Evolutionary conservation across 306 rosid genomes (phyloP).

Genomic region (Quillaja saponaria): DNA sequence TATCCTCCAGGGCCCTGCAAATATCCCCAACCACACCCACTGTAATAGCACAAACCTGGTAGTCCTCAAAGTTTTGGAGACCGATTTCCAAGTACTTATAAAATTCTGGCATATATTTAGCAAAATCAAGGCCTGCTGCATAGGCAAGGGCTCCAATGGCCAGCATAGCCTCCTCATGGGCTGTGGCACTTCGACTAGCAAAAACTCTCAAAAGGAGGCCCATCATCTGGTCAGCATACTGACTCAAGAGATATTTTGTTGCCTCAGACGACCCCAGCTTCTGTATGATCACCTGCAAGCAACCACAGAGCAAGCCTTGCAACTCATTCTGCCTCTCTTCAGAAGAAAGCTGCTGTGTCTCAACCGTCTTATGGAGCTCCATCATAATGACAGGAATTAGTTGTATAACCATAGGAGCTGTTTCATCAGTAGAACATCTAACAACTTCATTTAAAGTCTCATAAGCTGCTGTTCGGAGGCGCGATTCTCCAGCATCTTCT

Average conservation of each 20-base stretch:
- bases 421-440: slow-evolving; percentile 87
- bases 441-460: slow-evolving; percentile 94
- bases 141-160: slow-evolving; percentile 97
- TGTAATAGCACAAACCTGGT: slow-evolving; percentile 93
- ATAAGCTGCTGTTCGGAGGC: slow-evolving; percentile 90
- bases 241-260: slow-evolving; percentile 67
- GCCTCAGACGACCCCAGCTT: slow-evolving; percentile 82
- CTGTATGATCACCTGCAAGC: slow-evolving; percentile 92
- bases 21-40: slow-evolving; percentile 94
- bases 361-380: slow-evolving; percentile 86
- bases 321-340: slow-evolving; percentile 88
- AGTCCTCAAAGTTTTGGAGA: slow-evolving; percentile 93
- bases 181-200: slow-evolving; percentile 90
- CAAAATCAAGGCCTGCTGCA: slow-evolving; percentile 73
- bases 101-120: slow-evolving; percentile 80
- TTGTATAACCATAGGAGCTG: slow-evolving; percentile 77
- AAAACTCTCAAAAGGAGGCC: slow-evolving; percentile 77
- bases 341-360: slow-evolving; percentile 59
- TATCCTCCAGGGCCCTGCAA: slow-evolving; percentile 90
- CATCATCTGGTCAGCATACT: slow-evolving; percentile 91
- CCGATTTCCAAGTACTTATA: slow-evolving; percentile 86
- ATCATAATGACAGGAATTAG: slow-evolving; percentile 72
- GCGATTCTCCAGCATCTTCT: slow-evolving; percentile 87
- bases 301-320: slow-evolving; percentile 97
- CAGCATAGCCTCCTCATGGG: slow-evolving; percentile 98